These are phyloP conservation scores for Geosmithia morbida DNA, from an alignment of 2,329 filamentous ascomycete genomes.

Conservation along the genomic window DNA sequence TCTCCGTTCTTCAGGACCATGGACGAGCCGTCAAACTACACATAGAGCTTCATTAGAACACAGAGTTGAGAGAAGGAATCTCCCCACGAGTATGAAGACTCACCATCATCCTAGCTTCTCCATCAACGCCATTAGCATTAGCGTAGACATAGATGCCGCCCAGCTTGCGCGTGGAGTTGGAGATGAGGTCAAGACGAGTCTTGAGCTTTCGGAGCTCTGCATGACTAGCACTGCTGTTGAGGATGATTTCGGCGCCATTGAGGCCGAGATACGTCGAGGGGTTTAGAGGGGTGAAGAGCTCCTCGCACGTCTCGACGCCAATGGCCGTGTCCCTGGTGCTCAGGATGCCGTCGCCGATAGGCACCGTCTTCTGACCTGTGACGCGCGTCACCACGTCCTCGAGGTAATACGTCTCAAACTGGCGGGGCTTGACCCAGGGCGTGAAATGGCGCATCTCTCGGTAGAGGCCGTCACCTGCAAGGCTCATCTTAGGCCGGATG, in stretches of 20 bases:
- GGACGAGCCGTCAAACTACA: slow-evolving; percentile 41
- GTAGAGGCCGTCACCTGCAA: slow-evolving; percentile 21
- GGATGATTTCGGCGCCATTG: slow-evolving; percentile 57
- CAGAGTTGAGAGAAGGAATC: not conserved
- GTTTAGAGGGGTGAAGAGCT: slow-evolving; percentile 8
- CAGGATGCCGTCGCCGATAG: slow-evolving; percentile 25
- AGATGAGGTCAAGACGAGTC: slow-evolving; percentile 47
- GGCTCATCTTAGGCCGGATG: slow-evolving; percentile 10
- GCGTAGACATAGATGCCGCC: slow-evolving; percentile 38
- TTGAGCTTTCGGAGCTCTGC: slow-evolving; percentile 46
- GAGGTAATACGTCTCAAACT: slow-evolving; percentile 22
- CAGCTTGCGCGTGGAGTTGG: slow-evolving; percentile 46
- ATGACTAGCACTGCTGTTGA: slow-evolving; percentile 57
- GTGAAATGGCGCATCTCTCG: slow-evolving; percentile 25
- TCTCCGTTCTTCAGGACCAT: slow-evolving; percentile 52
- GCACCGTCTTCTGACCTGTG: slow-evolving; percentile 16
- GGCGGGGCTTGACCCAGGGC: slow-evolving; percentile 19
- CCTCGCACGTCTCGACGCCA: slow-evolving; percentile 24
- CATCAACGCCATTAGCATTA: slow-evolving; percentile 9
- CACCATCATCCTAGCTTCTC: not conserved
- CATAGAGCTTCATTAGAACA: not conserved
- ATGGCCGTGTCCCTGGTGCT: slow-evolving; percentile 22
- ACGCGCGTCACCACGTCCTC: slow-evolving; percentile 7
- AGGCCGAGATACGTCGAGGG: slow-evolving; percentile 15
- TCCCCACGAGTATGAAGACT: not conserved